Evolutionary conservation across 169 alveolate genomes (phyloP), one percentile per base, ranked within the genome.

Genomic region (Plasmodium knowlesi): DNA sequence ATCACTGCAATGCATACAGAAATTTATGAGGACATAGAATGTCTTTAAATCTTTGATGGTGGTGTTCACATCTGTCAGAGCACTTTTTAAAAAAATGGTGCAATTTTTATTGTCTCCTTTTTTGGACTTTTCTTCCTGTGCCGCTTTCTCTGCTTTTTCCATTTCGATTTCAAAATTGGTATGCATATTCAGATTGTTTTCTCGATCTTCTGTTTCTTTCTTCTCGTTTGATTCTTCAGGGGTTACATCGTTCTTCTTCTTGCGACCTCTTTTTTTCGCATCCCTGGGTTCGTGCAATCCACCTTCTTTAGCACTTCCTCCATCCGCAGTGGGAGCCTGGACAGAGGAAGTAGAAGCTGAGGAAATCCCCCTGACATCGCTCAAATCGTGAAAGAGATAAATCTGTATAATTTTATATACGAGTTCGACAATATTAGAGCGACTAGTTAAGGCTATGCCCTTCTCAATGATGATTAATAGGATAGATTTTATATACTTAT

Each of bases 401-500:
- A 89, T 81, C 8, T 89, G 94, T 14, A 89, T 81, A 6, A 89
- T 80, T 79, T 81, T 78, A 32, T 67, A 80, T 0, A 89, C 73
- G 12, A 89, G 61, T 16, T 89, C 91, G 25, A 89, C 54, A 25
- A 89, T 89, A 32, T 89, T 78, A 1, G 94, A 89, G 10, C 91
- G 46, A 74, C 73, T 89, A 3, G 94, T 89, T n/a, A 89, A 5
- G 5, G 53, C 83, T 12, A 80, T 12, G 30, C 94, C 97, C 86
- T 96, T 94, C 74, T 96, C 97, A 57, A 96, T 96, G 10, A 95
- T 94, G 41, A 96, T 84, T 5, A 96, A 92, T 19, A 96, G 61
- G 1, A 96, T 72, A 96, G 97, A 96, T 70, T 96, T 96, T 57
- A 96, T 85, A 53, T 96, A 96, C 76, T 96, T 96, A 14, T 93